Evolutionary conservation across 1,284 basidiomycete species (phyloP).

Genomic region (Fereydounia khargensis): DNA sequence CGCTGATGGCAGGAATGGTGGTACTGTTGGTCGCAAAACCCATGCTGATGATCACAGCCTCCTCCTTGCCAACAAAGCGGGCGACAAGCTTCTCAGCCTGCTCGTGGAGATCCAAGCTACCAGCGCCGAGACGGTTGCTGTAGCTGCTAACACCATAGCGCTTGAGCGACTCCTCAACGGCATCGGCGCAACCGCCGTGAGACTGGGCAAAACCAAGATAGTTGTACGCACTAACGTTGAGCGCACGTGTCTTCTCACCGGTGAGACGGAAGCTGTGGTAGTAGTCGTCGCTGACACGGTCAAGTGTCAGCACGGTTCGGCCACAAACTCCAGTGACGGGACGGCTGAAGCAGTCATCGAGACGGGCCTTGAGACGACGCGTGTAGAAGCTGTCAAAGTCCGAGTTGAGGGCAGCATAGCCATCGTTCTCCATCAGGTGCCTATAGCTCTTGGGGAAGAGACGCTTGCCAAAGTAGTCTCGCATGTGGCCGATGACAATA

Average conservation of each 20-base stretch:
- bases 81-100: conserved; percentile 84
- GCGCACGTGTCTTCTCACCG: conserved; percentile 76
- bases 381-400: conserved; percentile 99
- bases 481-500: conserved; percentile 84
- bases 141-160: conserved; percentile 70
- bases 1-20: conserved; percentile 84
- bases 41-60: conserved; percentile 87
- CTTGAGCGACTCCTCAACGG: conserved; percentile 66
- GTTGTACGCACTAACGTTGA: conserved; percentile 98
- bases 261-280: conserved; percentile 76
- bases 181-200: conserved; percentile 87
- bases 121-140: conserved; percentile 77
- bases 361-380: conserved; percentile 84
- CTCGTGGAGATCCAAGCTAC: conserved; percentile 77
- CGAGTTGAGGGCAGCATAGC: conserved; percentile 89
- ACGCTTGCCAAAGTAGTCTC: conserved; percentile 91
- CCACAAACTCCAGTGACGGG: conserved; percentile 94
- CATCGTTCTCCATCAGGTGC: conserved; percentile 62
- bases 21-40: conserved; percentile 98
- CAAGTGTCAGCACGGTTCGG: conserved; percentile 81
- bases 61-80: conserved; percentile 83
- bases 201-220: conserved; percentile 98
- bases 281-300: conserved; percentile 80
- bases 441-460: conserved; percentile 71
- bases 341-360: conserved; percentile 93